Base-by-base conservation (phyloP, 1,284 basidiomycete genomes). In the Calocybe gambosa region DNA sequence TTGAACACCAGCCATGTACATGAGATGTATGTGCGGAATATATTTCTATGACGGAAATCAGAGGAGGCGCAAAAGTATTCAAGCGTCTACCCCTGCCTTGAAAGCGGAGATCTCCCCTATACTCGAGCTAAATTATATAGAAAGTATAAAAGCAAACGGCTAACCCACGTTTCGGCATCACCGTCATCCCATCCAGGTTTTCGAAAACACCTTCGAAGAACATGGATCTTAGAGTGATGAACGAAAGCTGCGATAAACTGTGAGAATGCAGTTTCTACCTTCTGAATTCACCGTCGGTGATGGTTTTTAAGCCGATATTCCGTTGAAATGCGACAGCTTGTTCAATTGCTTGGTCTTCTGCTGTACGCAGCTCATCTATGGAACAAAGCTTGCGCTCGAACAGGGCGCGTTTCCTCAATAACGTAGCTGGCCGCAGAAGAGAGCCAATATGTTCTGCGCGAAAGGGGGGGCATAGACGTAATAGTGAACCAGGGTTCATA, bases 181-280 rank as follows among this genome's bases (percentile, higher is more conserved):
- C 68, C 37, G 70, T 73, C 71, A 84, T 82, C 36, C 85, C 83
- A 38, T 82, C 75, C 50, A 81, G 62, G 51, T 69, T 80, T 53
- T 82, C 74, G 57, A 78, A 82, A 16, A 80, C 76, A 12, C 75
- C 76, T 45, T 80, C 76, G 46, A 70, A 81, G 59, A 80, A 81
- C 63, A 73, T 68, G 42, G 69, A 68, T 55, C 78, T 81, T 55
- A 10, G 35, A 42, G 31, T 18, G 50, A 52, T 10, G 50, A 43
- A 2, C 20, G 28, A 19, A 9, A 34, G 21, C 21, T 16, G 1
- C 5, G n/a, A 29, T 20, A 39, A n/a, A 15, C 33, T 18, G 15
- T 21, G 6, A 13, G 47, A 51, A 16, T 7, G 3, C 4, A n/a
- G 1, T 34, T 7, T 16, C 31, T 44, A 71, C 70, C 73, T 61